Base-by-base conservation (phyloP, 352 stramenopile genomes). In the Phytophthora pinifolia region DNA sequence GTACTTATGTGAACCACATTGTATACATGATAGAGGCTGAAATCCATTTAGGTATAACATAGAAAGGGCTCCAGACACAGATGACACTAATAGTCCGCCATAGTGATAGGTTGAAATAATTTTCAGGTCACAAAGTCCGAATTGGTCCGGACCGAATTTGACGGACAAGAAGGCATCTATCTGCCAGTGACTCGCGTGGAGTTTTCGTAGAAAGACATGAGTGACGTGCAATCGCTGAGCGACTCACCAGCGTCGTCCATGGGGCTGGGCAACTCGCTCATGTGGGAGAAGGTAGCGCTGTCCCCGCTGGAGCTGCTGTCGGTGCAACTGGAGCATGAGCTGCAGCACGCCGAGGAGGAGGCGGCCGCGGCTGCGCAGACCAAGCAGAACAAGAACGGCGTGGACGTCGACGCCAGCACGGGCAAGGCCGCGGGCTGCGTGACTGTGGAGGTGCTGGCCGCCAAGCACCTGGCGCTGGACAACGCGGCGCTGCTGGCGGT, bases 201-300 rank as follows among this genome's bases (percentile, higher is more conserved):
- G 10, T 54, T 54, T 20, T 14, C 6, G 27, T 33, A 55, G 18
- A 63, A 50, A 46, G 27, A 22, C 25, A 84, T 79, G 72, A 79
- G 73, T 39, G 67, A 77, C 53, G 67, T 73, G 60, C 70, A 65
- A 42, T 77, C 75, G 36, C 41, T 78, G 18, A 66, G 46, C 66
- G 70, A 68, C 48, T 80, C 67, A 50, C 63, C 70, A 12, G 67
- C 61, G 32, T 79, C 75, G 14, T 66, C 65, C 34, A 61, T 64
- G 29, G 74, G 68, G 25, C 72, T 86, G 44, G 64, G 62, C 57
- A 88, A 67, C 55, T 88, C 77, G 36, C 63, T 80, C 47, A 87
- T 79, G 57, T 92, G 84, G 84, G 82, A 94, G 56, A 87, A 79
- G 55, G 82, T 92, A 42, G 56, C 77, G 56, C 65, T 92, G 35